A percentile compares a stretch with the other conserved stretches of the same genome.
Conservation (phyloP, 2,329 filamentous ascomycete species). For the Dactylellina cionopaga region DNA sequence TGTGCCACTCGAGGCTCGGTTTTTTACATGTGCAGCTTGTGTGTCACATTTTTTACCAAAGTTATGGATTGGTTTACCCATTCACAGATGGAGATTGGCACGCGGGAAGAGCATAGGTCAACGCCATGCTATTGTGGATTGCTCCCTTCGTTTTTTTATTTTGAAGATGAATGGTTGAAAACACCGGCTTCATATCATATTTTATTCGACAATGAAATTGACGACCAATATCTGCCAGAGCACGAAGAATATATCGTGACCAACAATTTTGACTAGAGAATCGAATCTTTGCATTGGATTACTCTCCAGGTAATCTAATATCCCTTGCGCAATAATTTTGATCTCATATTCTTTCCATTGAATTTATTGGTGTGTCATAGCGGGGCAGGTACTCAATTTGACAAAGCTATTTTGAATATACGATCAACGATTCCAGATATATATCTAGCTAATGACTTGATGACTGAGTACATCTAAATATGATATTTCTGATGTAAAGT, state of each 20-base stretch:
- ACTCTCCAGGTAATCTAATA: too few relatives aligned
- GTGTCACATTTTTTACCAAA: conserved; percentile 11
- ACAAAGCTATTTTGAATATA: too few relatives aligned
- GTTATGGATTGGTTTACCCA: conserved; percentile 6
- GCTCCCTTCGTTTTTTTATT: conserved; percentile 6
- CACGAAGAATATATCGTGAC: background rate
- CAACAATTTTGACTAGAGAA: background rate
- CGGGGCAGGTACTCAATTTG: too few relatives aligned
- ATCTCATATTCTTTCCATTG: too few relatives aligned
- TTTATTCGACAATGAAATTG: background rate
- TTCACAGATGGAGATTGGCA: conserved; percentile 6
- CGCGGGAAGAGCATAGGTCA: conserved; percentile 8
- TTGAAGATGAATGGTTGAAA: conserved; percentile 3
- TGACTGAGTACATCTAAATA: too few relatives aligned
- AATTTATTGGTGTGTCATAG: too few relatives aligned
- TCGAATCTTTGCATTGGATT: background rate
- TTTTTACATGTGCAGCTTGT: conserved; percentile 1
- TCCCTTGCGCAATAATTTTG: too few relatives aligned
- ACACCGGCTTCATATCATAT: background rate
- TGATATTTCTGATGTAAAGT: too few relatives aligned
- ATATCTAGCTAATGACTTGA: too few relatives aligned
- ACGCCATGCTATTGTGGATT: conserved; percentile 10
- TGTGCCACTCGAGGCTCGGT: background rate
- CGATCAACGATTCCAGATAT: too few relatives aligned
- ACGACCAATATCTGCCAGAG: background rate